Evolutionary conservation across 768 basidiomycete genomes (phyloP).

Genomic region (Kwoniella dejecticola): DNA sequence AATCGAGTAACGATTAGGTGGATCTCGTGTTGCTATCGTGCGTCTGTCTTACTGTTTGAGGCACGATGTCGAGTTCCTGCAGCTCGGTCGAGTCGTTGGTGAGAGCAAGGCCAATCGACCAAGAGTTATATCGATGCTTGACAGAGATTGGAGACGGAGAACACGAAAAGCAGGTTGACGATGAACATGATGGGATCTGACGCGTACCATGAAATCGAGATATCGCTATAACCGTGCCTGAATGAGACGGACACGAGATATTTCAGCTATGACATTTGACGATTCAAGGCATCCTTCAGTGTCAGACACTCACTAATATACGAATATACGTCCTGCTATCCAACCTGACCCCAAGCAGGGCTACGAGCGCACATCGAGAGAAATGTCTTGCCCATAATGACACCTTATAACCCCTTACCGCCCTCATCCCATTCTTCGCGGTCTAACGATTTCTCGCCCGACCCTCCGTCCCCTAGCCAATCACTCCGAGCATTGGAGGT

Average conservation of each 20-base stretch:
- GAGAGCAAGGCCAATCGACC: too few species aligned
- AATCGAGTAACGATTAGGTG: slow-evolving; percentile 3
- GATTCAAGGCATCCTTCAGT: too few species aligned
- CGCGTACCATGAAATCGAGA: slow-evolving; percentile 11
- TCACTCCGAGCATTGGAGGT: slow-evolving; percentile 79
- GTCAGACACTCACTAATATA: too few species aligned
- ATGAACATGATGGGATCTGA: slow-evolving; percentile 2
- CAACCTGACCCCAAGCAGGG: too few species aligned
- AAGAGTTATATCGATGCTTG: too few species aligned
- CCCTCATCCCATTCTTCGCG: slow-evolving; percentile 8
- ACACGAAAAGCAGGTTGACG: background rate
- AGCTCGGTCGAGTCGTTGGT: too few species aligned
- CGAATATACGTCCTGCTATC: too few species aligned
- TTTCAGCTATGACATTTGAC: too few species aligned
- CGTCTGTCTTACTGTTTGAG: too few species aligned
- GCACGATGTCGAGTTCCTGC: too few species aligned
- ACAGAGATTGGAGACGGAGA: slow-evolving; percentile 6
- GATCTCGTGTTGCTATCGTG: background rate
- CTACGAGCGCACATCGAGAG: too few species aligned
- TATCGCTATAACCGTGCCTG: slow-evolving; percentile 11
- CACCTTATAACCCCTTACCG: slow-evolving; percentile 34
- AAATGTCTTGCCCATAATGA: slow-evolving; percentile 1
- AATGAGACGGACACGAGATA: too few species aligned
- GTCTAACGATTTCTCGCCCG: slow-evolving; percentile 23
- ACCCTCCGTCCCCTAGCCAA: slow-evolving; percentile 64